These are phyloP conservation scores for Gossypium bickii DNA, from an alignment of 345 rosid species.

Conservation along the genomic window DNA sequence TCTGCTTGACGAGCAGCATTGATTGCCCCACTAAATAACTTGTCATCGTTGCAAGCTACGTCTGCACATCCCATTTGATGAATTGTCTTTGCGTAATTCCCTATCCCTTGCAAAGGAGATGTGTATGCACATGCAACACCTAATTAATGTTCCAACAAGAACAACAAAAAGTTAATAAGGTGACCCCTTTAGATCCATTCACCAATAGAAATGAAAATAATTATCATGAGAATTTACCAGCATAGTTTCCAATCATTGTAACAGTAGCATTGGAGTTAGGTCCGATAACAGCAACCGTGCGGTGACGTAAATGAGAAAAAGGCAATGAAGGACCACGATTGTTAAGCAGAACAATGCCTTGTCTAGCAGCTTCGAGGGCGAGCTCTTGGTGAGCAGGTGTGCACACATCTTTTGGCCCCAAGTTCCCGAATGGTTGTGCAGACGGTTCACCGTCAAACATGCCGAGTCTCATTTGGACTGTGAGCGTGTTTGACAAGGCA, in stretches of 20 bases:
- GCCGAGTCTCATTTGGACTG: slow-evolving; percentile 90
- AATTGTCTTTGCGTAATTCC: slow-evolving; percentile 43
- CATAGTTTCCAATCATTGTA: slow-evolving; percentile 95
- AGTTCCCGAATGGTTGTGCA: slow-evolving; percentile 45
- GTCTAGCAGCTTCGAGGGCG: slow-evolving; percentile 85
- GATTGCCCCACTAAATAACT: slow-evolving; percentile 44
- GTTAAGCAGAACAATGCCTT: slow-evolving; percentile 86
- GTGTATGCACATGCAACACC: slow-evolving; percentile 74
- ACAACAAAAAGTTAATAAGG: neutral
- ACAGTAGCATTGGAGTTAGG: slow-evolving; percentile 70
- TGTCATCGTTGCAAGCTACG: slow-evolving; percentile 55
- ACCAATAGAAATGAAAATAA: neutral
- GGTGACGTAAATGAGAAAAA: slow-evolving; percentile 44
- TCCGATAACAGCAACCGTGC: slow-evolving; percentile 69
- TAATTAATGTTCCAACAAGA: slow-evolving; percentile 15
- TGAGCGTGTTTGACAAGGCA: slow-evolving; percentile 59
- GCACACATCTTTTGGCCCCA: slow-evolving; percentile 76
- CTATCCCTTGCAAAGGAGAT: slow-evolving; percentile 62
- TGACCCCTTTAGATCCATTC: neutral
- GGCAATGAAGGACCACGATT: slow-evolving; percentile 64
- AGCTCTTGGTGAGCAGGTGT: slow-evolving; percentile 65
- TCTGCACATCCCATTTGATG: slow-evolving; percentile 60
- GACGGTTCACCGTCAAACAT: slow-evolving; percentile 76
- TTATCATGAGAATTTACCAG: slow-evolving; percentile 35
- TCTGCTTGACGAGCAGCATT: slow-evolving; percentile 52